Conservation (phyloP, 352 stramenopile species). For the Pythium apleroticum region DNA sequence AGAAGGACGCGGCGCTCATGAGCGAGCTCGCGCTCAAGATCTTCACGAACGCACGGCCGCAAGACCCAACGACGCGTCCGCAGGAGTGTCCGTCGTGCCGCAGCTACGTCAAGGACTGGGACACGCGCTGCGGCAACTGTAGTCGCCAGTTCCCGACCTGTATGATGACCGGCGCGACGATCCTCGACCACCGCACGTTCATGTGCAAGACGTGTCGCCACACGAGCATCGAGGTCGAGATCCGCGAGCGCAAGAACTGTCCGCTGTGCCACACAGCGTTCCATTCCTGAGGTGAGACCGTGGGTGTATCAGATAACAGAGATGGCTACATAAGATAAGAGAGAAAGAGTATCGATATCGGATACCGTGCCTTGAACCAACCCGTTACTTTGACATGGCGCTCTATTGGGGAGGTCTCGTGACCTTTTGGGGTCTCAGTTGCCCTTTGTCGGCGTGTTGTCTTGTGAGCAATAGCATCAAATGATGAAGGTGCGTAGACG, state of each 20-base stretch:
- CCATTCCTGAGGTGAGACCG: not conserved
- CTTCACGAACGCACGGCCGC: conserved; percentile 73
- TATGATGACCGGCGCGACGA: conserved; percentile 76
- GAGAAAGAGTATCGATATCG: not conserved
- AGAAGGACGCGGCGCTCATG: conserved; percentile 63
- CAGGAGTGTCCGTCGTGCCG: conserved; percentile 82
- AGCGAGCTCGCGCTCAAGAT: conserved; percentile 83
- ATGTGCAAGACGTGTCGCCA: conserved; percentile 89
- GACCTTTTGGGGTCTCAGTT: conserved; percentile 6
- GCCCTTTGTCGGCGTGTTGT: not conserved
- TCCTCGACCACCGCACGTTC: conserved; percentile 73
- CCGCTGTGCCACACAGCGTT: conserved; percentile 81
- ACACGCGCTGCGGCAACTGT: conserved; percentile 81
- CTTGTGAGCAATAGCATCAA: not conserved
- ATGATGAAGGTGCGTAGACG: conserved; percentile 11
- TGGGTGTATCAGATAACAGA: conserved; percentile 20
- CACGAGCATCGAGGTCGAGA: conserved; percentile 81
- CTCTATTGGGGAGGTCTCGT: not conserved
- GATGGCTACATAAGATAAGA: conserved; percentile 3
- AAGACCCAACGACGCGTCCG: conserved; percentile 79
- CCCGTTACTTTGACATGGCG: not conserved
- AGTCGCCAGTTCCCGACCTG: conserved; percentile 68
- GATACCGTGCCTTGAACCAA: no score
- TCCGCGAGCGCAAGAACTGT: conserved; percentile 81
- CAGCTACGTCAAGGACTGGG: conserved; percentile 84